Conservation (phyloP, 192 early-diverging fungal species). For the Entrophospora sp. region DNA sequence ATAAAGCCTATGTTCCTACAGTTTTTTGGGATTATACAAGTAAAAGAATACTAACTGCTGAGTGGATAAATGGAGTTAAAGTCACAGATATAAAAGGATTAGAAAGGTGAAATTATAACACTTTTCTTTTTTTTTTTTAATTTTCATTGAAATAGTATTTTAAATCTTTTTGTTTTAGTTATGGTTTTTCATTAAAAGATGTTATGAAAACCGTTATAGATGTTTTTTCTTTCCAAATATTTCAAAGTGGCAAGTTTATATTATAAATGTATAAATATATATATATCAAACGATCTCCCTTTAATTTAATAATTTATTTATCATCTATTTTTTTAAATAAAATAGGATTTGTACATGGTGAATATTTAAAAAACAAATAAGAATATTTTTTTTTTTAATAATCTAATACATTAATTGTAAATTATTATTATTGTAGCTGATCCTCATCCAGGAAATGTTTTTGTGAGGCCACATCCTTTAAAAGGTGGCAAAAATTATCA, state of each 20-base stretch:
- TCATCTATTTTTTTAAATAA: too few species aligned
- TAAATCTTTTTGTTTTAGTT: too few species aligned
- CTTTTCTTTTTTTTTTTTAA: too few species aligned
- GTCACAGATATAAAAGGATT: conserved; percentile 54
- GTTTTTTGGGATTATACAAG: conserved; percentile 65
- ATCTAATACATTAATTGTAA: neutral
- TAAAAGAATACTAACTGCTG: conserved; percentile 67
- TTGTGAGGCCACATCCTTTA: conserved; percentile 60
- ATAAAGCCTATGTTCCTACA: conserved; percentile 65
- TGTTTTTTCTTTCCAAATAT: conserved; percentile 82
- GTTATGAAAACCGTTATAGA: conserved; percentile 70
- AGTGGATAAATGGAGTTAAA: conserved; percentile 83
- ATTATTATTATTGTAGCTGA: conserved; percentile 36
- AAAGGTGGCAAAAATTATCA: conserved; percentile 41
- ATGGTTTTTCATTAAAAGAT: conserved; percentile 27
- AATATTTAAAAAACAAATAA: neutral
- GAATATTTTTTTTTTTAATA: too few species aligned
- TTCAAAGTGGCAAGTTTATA: conserved; percentile 41
- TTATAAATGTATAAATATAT: too few species aligned
- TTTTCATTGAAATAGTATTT: too few species aligned
- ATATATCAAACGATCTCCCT: too few species aligned
- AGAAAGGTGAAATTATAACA: too few species aligned
- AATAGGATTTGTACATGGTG: conserved; percentile 76
- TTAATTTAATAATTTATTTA: too few species aligned
- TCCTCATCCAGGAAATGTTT: conserved; percentile 77